These are phyloP conservation scores for Podila horticola DNA, from an alignment of 192 early-diverging fungal genomes.

Conservation along the genomic window DNA sequence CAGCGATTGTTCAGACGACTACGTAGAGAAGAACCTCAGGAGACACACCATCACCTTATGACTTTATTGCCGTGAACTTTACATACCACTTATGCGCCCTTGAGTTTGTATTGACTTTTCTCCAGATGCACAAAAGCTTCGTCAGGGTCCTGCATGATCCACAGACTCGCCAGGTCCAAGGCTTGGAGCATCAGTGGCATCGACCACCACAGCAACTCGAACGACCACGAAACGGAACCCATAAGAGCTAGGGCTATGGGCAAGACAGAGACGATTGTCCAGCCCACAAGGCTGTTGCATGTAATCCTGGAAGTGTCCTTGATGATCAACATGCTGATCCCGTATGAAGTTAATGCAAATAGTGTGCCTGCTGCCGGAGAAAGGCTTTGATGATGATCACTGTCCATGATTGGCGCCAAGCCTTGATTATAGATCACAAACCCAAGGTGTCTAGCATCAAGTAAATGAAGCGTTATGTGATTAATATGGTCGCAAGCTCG, in stretches of 20 bases:
- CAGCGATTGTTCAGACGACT: too few species aligned
- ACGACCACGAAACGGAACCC: constrained; percentile 24
- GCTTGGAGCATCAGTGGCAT: constrained; percentile 50
- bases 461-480: not conserved
- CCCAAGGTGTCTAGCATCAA: constrained; percentile 17
- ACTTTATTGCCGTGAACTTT: too few species aligned
- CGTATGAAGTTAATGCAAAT: constrained; percentile 35
- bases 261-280: constrained; percentile 23
- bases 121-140: constrained; percentile 35
- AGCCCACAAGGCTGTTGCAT: constrained; percentile 8
- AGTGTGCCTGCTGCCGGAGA: constrained; percentile 18
- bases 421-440: constrained; percentile 14
- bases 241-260: constrained; percentile 22
- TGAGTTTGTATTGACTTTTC: constrained; percentile 42
- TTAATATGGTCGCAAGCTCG: too few species aligned
- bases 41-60: too few species aligned
- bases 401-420: not conserved
- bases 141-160: constrained; percentile 44
- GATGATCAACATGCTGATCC: constrained; percentile 30
- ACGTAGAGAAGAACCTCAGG: too few species aligned
- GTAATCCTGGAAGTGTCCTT: constrained; percentile 16
- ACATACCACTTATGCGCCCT: constrained; percentile 11
- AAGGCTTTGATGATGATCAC: not conserved
- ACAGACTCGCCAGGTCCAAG: constrained; percentile 33
- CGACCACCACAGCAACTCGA: constrained; percentile 50